Base-by-base conservation (phyloP, 2,329 filamentous ascomycete genomes). In the Sarocladium strictum region DNA sequence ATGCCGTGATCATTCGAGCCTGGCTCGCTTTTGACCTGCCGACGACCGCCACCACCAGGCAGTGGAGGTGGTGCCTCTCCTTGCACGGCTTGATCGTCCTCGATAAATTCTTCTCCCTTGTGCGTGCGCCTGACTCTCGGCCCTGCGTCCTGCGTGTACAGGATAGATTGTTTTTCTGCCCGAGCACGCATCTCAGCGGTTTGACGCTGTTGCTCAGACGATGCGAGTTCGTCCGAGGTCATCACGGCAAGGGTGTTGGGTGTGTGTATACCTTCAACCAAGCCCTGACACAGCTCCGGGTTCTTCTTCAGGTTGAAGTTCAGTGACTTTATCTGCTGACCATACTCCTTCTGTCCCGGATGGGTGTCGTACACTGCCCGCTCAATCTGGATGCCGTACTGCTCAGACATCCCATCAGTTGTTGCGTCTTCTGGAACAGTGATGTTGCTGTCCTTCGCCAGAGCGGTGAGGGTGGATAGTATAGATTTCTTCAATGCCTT, bases 41-140 rank as follows among this genome's bases (percentile, higher is more conserved):
- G 60, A 24, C 21, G 58, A 62, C 57, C 43, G 17, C 40, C 40
- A 7, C 54, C 53, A 14, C 55, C 53, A 19, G 56, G 57, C 9
- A 62, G 56, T 23, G 70, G 69, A 17, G 65, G 62, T 9, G 67
- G 67, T n/a, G 65, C 63, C 23, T 72, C 69, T 33, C 64, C 12
- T 35, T 56, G 37, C 53, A 55, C 2, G 56, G 51, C 17, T 60
- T 56, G n/a, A 69, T 95, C 90, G 45, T 87, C 84, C 58, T 93
- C 91, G 15, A 97, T 80, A 15, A 96, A 70, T 66, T 97, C 94
- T 56, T 97, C 92, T 12, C 94, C 94, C 69, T 97, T 97, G 74
- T 97, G 93, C 2, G 93, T 97, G 61, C 89, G 85, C 63, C 91
- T 83, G 55, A 97, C 86, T 2, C 91, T 84, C 3, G 92, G 90